Percentiles rank a stretch among this genome's conserved stretches.
Conservation (phyloP, 805 yeast genomes). For the Nadsonia fulvescens region DNA sequence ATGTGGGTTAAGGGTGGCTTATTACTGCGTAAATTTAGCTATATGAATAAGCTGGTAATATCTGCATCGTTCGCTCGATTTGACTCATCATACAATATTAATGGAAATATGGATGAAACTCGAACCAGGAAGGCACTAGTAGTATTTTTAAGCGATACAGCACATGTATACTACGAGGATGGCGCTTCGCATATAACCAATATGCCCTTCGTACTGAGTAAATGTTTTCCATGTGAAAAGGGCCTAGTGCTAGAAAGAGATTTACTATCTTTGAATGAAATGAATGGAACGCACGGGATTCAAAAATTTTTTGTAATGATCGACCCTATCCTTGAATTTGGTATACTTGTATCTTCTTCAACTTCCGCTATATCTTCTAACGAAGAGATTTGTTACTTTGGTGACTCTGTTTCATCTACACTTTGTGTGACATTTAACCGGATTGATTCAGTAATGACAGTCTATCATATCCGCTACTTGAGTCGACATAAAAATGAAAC, state of each 20-base stretch:
- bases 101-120: conserved; percentile 2
- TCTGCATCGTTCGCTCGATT: conserved; percentile 48
- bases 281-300: conserved; percentile 6
- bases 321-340: conserved; percentile 61
- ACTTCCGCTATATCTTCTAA: conserved; percentile 41
- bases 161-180: conserved; percentile 40
- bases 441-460: conserved; percentile 24
- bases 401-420: conserved; percentile 22
- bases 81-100: conserved; percentile 9
- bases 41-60: conserved; percentile 29
- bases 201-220: conserved; percentile 48
- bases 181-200: conserved; percentile 44
- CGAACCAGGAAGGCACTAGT: conserved; percentile 25
- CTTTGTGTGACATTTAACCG: conserved; percentile 41
- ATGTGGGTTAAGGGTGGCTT: conserved; percentile 31
- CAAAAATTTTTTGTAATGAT: conserved; percentile 42
- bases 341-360: conserved; percentile 52
- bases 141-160: conserved; percentile 41
- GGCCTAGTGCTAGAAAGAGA: conserved; percentile 52
- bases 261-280: too few species aligned
- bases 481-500: conserved; percentile 7
- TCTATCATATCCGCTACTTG: conserved; percentile 40
- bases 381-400: conserved; percentile 42
- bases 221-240: conserved; percentile 44
- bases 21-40: conserved; percentile 30